Evolutionary conservation across 2,329 filamentous ascomycete genomes (phyloP), one percentile per base, ranked within the genome.

Genomic region (Aureobasidium sp.): DNA sequence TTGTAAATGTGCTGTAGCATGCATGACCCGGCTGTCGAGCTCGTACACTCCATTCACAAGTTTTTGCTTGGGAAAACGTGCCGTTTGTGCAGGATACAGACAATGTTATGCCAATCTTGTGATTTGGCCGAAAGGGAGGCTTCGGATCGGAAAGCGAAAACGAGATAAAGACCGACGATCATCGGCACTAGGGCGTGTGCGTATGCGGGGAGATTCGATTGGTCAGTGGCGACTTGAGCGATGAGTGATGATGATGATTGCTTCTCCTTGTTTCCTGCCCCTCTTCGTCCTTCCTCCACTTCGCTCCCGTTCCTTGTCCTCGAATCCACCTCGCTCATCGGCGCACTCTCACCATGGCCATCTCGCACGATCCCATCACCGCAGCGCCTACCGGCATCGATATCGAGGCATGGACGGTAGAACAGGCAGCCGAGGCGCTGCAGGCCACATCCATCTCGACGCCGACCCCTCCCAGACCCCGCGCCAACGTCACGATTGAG

Each of bases 401-500:
- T 29, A 57, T 79, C 51, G 76, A 77, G 67, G 75, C 77, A 59
- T 80, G 78, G 78, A 78, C 76, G 23, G 68, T 71, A 11, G 73
- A 75, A 58, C 73, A 78, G 60, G 73, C 75, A 33, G 74, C 77
- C 25, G 73, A 75, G 42, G 74, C 73, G 25, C 67, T 79, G 54
- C 69, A 69, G 60, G 69, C 73, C 29, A 70, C 78, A 9, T 68
- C 73, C 40, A 71, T 79, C 62, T 70, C 74, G 35, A 63, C 70
- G 4, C 66, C 67, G 10, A 65, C 67, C 13, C 66, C 68, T 10
- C 64, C 62, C 13, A 29, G 61, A 5, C 51, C 67, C 27, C 71
- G 79, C 51, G 85, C 84, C 58, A 83, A 84, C 47, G 79, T 82
- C 29, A 79, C 85, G 4, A 79, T 95, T 57, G 79, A 85, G 51